A percentile compares a stretch with the other conserved stretches of the same genome.
phyloP scores from a whole-genome alignment of 352 stramenopile genomes.

The Phytophthora agathidicida region DNA sequence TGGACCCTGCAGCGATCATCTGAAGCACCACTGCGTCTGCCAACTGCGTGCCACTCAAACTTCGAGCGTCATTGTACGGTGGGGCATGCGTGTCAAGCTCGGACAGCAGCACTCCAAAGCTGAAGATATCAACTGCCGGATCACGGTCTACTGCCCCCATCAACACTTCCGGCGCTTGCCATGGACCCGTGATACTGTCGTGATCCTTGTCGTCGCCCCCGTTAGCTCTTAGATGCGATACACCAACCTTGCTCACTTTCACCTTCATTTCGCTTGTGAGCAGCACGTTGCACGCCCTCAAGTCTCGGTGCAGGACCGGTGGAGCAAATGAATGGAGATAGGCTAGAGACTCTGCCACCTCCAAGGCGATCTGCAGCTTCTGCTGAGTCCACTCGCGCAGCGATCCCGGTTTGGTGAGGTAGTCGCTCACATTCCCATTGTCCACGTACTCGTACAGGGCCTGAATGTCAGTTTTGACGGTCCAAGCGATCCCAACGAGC shows the following conservation, averaged over 20 bases:
- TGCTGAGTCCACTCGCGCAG: constrained; percentile 39
- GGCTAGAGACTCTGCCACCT: constrained; percentile 56
- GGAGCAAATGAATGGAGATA: constrained; percentile 64
- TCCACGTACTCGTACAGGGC: constrained; percentile 74
- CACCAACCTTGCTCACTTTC: constrained; percentile 35
- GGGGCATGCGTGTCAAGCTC: constrained; percentile 51
- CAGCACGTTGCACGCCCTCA: constrained; percentile 65
- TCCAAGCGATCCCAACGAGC: constrained; percentile 65
- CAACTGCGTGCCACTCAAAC: constrained; percentile 25
- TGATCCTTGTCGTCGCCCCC: constrained; percentile 11
- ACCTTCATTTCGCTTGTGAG: constrained; percentile 31
- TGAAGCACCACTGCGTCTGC: constrained; percentile 46
- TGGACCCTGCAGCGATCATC: constrained; percentile 34
- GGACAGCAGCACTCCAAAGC: constrained; percentile 45
- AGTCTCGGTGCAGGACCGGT: constrained; percentile 53
- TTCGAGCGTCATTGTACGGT: constrained; percentile 39
- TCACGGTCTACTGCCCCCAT: constrained; percentile 32
- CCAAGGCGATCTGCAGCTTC: constrained; percentile 45
- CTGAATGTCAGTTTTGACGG: constrained; percentile 52
- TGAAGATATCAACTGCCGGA: constrained; percentile 42
- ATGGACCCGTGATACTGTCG: constrained; percentile 24
- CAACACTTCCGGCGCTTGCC: constrained; percentile 51
- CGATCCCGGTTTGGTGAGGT: constrained; percentile 30
- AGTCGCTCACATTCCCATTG: constrained; percentile 49
- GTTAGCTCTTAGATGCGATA: constrained; percentile 7